Conservation (phyloP, 768 basidiomycete species). For the Lyophyllum atratum region DNA sequence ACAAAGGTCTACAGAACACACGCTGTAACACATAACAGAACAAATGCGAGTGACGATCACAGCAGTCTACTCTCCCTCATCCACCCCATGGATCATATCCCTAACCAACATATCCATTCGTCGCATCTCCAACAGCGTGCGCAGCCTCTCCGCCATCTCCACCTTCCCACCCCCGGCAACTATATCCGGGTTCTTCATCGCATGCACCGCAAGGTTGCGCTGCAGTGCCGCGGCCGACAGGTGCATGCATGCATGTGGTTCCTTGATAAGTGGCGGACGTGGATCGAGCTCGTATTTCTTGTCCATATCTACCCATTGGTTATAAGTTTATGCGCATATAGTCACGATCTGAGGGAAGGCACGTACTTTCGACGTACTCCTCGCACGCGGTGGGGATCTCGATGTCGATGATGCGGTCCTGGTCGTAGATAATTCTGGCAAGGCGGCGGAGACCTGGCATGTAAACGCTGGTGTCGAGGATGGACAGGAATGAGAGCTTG, state of each 20-base stretch:
- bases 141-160: conserved; percentile 53
- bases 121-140: conserved; percentile 45
- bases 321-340: not conserved
- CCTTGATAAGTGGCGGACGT: conserved; percentile 49
- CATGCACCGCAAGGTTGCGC: conserved; percentile 60
- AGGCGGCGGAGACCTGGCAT: conserved; percentile 62
- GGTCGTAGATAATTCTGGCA: conserved; percentile 34
- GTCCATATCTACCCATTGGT: conserved; percentile 38
- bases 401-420: conserved; percentile 45
- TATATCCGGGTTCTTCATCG: conserved; percentile 45
- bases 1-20: not conserved
- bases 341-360: not conserved
- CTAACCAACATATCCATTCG: conserved; percentile 52
- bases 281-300: conserved; percentile 49
- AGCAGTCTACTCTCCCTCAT: not conserved
- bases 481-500: conserved; percentile 49
- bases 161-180: conserved; percentile 44
- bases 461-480: conserved; percentile 53
- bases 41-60: not conserved
- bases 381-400: conserved; percentile 58
- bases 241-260: conserved; percentile 38
- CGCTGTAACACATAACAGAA: not conserved
- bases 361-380: conserved; percentile 53
- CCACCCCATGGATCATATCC: conserved; percentile 37
- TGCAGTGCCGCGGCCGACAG: conserved; percentile 51